Percentiles rank a stretch among this genome's conserved stretches.
Conservation (phyloP, 2,329 filamentous ascomycete species). For the Tolypocladium cylindrosporum region DNA sequence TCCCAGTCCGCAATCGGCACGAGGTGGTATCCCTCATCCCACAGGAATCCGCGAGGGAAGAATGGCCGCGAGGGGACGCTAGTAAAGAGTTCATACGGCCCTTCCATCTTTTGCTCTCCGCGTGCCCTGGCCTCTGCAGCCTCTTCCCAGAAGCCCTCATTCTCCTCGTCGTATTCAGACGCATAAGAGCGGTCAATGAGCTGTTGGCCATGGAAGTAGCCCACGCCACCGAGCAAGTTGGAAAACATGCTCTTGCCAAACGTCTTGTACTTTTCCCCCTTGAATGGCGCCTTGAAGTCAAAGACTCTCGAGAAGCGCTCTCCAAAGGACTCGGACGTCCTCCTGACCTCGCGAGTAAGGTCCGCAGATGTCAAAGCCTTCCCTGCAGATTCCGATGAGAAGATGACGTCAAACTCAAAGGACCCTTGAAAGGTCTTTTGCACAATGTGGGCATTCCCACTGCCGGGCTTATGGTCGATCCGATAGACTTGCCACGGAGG, state of each 20-base stretch:
- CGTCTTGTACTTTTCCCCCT: constrained; percentile 57
- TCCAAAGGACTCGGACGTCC: constrained; percentile 57
- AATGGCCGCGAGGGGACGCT: constrained; percentile 88
- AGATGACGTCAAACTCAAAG: constrained; percentile 91
- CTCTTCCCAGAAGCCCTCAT: constrained; percentile 92
- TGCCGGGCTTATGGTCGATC: constrained; percentile 55
- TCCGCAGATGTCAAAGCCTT: constrained; percentile 47
- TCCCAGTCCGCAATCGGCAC: constrained; percentile 91
- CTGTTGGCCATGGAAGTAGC: constrained; percentile 86
- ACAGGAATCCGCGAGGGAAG: constrained; percentile 92
- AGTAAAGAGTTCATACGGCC: constrained; percentile 82
- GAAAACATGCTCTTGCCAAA: constrained; percentile 91
- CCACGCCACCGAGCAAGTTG: constrained; percentile 86
- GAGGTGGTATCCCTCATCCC: constrained; percentile 97
- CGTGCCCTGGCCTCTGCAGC: constrained; percentile 67
- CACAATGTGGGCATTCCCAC: constrained; percentile 75
- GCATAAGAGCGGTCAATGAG: constrained; percentile 85
- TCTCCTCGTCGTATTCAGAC: constrained; percentile 89
- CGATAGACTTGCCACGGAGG: constrained; percentile 81
- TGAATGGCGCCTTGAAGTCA: constrained; percentile 66
- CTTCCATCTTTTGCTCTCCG: constrained; percentile 60
- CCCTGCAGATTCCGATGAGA: constrained; percentile 64
- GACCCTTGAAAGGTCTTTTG: constrained; percentile 85
- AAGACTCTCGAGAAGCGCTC: constrained; percentile 60
- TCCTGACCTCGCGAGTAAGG: constrained; percentile 59